Percentiles rank a stretch among this genome's conserved stretches.
These are phyloP conservation scores for Lactuca sativa DNA, from an alignment of 129 eudicot species.

Conservation along the genomic window DNA sequence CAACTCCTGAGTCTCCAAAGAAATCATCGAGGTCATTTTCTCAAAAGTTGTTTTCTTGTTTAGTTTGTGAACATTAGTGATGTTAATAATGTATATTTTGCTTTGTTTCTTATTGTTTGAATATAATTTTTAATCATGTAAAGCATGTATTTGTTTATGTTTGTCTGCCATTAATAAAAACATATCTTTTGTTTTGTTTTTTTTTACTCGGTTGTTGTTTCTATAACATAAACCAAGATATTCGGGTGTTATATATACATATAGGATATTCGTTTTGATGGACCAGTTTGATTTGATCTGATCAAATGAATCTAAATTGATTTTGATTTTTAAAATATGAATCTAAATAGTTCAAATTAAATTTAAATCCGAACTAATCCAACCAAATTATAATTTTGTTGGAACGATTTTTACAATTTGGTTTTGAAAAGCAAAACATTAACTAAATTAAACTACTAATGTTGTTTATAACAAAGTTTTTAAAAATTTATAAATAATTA, in stretches of 20 bases:
- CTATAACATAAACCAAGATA: too few relatives aligned
- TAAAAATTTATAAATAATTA: too few relatives aligned
- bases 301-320: too few relatives aligned
- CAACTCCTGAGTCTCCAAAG: constrained; percentile 7
- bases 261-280: neutral
- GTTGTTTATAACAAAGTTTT: too few relatives aligned
- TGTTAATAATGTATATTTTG: constrained; percentile 6
- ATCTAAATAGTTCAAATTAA: too few relatives aligned
- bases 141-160: neutral
- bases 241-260: too few relatives aligned
- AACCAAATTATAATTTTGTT: too few relatives aligned
- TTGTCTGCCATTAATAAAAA: constrained; percentile 1
- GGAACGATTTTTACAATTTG: too few relatives aligned
- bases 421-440: too few relatives aligned
- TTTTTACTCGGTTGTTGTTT: neutral
- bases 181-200: neutral
- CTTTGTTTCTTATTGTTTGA: constrained; percentile 10
- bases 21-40: constrained; percentile 25
- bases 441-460: too few relatives aligned
- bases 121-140: constrained; percentile 13
- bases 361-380: too few relatives aligned
- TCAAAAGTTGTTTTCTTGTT: constrained; percentile 53
- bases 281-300: neutral
- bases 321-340: neutral
- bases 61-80: constrained; percentile 44